Conservation (phyloP, 345 rosid species). For the Aegle marmelos region DNA sequence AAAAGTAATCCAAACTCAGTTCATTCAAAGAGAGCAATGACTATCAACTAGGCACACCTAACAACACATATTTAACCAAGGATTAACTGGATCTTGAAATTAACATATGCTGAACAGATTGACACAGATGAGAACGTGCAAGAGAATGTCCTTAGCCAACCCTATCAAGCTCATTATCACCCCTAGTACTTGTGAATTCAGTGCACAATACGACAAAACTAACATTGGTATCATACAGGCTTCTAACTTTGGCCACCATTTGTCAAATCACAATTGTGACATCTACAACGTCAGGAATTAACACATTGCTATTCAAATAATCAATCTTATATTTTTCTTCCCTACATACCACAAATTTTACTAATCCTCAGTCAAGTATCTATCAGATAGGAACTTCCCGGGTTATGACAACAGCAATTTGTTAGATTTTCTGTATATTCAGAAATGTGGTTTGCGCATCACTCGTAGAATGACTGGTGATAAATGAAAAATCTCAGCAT, state of each 20-base stretch:
- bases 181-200: background rate
- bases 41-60: background rate
- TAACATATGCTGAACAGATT: background rate
- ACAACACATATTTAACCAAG: background rate
- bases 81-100: background rate
- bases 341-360: background rate
- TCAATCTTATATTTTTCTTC: too few relatives aligned
- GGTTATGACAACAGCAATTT: conserved; percentile 1
- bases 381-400: background rate
- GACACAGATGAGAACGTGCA: background rate
- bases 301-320: background rate
- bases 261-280: background rate
- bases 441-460: background rate
- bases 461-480: background rate
- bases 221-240: background rate
- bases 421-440: background rate
- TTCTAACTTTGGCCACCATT: conserved; percentile 1
- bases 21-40: background rate
- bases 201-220: background rate
- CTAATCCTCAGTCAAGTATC: background rate
- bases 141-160: background rate
- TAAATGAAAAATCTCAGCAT: background rate
- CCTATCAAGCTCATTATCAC: background rate
- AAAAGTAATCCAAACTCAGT: background rate
- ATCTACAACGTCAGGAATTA: background rate